phyloP scores from a whole-genome alignment of 208 protist species.

The Trypanosoma caninum region DNA sequence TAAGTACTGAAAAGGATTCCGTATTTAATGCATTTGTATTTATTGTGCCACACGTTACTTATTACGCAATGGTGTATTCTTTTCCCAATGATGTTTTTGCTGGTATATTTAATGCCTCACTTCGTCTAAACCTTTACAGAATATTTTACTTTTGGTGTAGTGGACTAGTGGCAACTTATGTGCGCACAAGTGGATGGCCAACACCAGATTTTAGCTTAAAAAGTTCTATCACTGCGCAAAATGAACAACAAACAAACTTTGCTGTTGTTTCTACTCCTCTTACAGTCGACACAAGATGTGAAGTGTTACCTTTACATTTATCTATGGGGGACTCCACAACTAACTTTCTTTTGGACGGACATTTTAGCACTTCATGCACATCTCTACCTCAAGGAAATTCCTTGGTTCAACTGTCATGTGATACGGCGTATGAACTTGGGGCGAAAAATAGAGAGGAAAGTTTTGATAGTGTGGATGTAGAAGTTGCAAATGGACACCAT shows the following conservation, averaged over 20 bases:
- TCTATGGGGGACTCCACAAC: too few species aligned
- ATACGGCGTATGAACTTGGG: not conserved
- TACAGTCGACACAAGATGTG: not conserved
- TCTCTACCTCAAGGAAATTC: not conserved
- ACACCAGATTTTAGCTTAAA: slow-evolving; percentile 10
- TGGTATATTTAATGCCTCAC: slow-evolving; percentile 55
- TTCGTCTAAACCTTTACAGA: slow-evolving; percentile 66
- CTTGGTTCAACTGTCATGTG: not conserved
- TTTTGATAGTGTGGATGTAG: slow-evolving; percentile 57
- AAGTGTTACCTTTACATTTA: too few species aligned
- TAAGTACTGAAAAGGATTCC: slow-evolving; percentile 42
- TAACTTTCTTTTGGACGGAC: too few species aligned
- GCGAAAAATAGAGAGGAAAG: slow-evolving; percentile 31
- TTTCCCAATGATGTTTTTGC: slow-evolving; percentile 84
- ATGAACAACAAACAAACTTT: not conserved
- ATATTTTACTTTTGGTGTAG: slow-evolving; percentile 78
- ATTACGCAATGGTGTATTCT: slow-evolving; percentile 60
- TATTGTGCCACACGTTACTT: slow-evolving; percentile 47
- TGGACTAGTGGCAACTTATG: slow-evolving; percentile 62
- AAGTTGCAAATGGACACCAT: slow-evolving; percentile 65
- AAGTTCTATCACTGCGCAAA: not conserved
- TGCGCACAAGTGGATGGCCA: slow-evolving; percentile 60
- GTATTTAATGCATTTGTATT: slow-evolving; percentile 48
- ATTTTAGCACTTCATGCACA: too few species aligned
- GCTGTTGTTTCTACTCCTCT: not conserved